Conservation (phyloP, 2,329 filamentous ascomycete genomes). For the Grosmannia serpens region DNA sequence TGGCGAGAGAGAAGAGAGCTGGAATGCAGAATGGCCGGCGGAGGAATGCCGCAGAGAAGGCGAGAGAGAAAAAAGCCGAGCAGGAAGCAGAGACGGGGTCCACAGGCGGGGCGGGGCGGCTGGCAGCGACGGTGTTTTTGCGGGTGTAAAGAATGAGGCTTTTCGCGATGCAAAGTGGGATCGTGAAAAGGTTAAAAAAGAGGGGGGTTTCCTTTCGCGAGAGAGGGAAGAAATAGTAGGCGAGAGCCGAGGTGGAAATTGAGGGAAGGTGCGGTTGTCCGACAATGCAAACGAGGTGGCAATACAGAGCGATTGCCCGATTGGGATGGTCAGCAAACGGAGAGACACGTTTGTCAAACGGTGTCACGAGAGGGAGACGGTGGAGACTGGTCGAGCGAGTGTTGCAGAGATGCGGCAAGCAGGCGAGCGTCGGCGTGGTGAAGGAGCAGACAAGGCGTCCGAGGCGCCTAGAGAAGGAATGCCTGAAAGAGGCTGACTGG, state of each 20-base stretch:
- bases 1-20: not conserved
- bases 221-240: no score
- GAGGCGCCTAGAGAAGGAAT: not conserved
- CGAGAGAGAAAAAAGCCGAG: not conserved
- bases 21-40: not conserved
- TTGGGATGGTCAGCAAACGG: not conserved
- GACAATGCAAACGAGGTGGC: not conserved
- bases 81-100: not conserved
- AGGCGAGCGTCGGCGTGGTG: not conserved
- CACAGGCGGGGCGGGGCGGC: not conserved
- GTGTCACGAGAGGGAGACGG: not conserved
- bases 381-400: no score
- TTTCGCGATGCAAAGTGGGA: no score
- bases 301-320: not conserved
- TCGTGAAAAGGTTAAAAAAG: no score
- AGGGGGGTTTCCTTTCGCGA: no score
- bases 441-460: not conserved
- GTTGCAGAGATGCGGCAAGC: no score
- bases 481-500: not conserved
- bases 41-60: not conserved
- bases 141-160: no score
- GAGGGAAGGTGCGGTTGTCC: not conserved
- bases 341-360: not conserved
- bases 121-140: no score
- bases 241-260: no score